A percentile compares a stretch with the other conserved stretches of the same genome.
These are phyloP conservation scores for Plasmopara muralis DNA, from an alignment of 352 stramenopile genomes.

Conservation along the genomic window DNA sequence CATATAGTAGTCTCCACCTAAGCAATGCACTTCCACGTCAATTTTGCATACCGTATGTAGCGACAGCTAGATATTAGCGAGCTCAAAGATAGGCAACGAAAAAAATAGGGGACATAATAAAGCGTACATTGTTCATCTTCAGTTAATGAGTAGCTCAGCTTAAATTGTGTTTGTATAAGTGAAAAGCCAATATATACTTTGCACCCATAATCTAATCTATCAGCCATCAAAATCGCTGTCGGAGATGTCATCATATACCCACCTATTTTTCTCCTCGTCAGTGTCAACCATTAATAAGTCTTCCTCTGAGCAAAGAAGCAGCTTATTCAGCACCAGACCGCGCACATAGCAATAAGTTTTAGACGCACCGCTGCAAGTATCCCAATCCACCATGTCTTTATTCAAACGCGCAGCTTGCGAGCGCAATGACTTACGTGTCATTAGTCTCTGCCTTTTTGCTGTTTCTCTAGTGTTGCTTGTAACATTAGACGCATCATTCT, in stretches of 20 bases:
- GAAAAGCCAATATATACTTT: too few relatives aligned
- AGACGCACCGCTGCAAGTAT: slow-evolving; percentile 50
- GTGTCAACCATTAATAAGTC: slow-evolving; percentile 24
- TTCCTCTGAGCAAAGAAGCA: slow-evolving; percentile 13
- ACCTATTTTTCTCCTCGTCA: slow-evolving; percentile 24
- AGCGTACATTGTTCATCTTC: too few relatives aligned
- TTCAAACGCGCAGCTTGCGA: slow-evolving; percentile 26
- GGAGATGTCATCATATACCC: slow-evolving; percentile 54
- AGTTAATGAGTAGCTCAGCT: too few relatives aligned
- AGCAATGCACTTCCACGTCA: too few relatives aligned
- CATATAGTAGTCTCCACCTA: too few relatives aligned
- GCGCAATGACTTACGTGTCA: slow-evolving; percentile 3
- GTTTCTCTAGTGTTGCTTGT: neutral
- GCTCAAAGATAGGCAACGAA: too few relatives aligned
- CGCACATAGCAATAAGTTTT: neutral
- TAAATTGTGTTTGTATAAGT: too few relatives aligned
- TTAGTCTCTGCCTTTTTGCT: slow-evolving; percentile 19
- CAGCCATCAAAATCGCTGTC: slow-evolving; percentile 57
- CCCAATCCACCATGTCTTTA: slow-evolving; percentile 56
- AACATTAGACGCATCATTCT: neutral
- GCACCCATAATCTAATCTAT: neutral
- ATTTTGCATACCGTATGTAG: too few relatives aligned
- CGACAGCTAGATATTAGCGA: too few relatives aligned
- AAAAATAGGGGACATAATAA: too few relatives aligned
- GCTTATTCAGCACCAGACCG: slow-evolving; percentile 4